Conservation (phyloP, 2,329 filamentous ascomycete species). For the Fonsecaea erecta region DNA sequence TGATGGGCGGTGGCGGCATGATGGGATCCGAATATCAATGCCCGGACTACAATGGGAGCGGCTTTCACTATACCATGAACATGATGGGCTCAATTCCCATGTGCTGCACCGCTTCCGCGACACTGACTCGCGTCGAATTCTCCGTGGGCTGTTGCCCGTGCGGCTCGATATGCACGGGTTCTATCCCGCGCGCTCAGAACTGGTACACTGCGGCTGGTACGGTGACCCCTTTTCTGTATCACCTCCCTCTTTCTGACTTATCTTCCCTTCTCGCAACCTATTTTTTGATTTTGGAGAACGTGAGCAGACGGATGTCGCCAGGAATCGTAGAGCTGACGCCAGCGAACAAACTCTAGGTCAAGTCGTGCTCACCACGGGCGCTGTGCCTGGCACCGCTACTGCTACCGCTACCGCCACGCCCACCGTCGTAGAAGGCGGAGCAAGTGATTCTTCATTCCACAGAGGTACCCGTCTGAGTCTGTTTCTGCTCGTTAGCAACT, state of each 20-base stretch:
- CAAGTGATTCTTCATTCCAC: not conserved
- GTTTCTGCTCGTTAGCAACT: not conserved
- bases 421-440: not conserved
- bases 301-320: too few species aligned
- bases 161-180: not conserved
- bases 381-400: not conserved
- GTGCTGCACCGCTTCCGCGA: not conserved
- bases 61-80: not conserved
- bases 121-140: not conserved
- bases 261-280: not conserved
- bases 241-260: too few species aligned
- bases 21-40: not conserved
- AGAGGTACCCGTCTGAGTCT: not conserved
- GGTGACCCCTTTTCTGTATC: too few species aligned
- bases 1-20: not conserved
- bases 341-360: not conserved
- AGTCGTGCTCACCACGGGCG: not conserved
- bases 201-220: not conserved
- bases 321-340: not conserved
- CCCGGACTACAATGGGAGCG: not conserved
- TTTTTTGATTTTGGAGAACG: too few species aligned
- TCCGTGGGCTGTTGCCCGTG: not conserved
- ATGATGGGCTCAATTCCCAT: not conserved
- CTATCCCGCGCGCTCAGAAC: not conserved
- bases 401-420: not conserved